Conservation (phyloP, 2,329 filamentous ascomycete species). For the Hysterium pulicare region DNA sequence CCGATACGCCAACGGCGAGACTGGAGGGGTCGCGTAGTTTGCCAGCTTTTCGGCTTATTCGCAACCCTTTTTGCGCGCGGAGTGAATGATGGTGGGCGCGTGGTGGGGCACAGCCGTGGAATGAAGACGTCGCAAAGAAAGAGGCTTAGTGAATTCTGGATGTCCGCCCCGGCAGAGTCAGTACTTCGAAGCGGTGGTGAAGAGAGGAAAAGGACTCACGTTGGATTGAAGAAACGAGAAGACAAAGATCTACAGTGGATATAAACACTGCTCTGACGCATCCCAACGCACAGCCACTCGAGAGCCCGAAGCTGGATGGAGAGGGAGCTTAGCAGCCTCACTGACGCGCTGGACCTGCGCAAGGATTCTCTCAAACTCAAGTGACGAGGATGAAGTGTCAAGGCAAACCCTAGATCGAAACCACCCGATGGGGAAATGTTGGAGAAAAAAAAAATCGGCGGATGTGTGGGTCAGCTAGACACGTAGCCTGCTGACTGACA, state of each 20-base stretch:
- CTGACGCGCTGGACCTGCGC: slow-evolving; percentile 24
- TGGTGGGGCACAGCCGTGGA: slow-evolving; percentile 5
- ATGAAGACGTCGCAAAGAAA: slow-evolving; percentile 8
- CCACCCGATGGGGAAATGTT: slow-evolving; percentile 34
- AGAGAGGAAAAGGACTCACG: slow-evolving; percentile 20
- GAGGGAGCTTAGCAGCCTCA: slow-evolving; percentile 35
- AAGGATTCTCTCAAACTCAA: slow-evolving; percentile 37
- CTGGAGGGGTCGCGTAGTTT: slow-evolving; percentile 59
- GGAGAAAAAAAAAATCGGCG: slow-evolving; percentile 29
- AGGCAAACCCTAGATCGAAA: slow-evolving; percentile 6
- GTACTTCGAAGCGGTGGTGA: slow-evolving; percentile 8
- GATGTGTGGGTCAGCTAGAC: slow-evolving; percentile 23
- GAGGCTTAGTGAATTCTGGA: slow-evolving; percentile 12
- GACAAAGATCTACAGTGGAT: slow-evolving; percentile 31
- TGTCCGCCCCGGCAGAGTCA: slow-evolving; percentile 9
- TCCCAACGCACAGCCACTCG: slow-evolving; percentile 33
- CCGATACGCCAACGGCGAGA: slow-evolving; percentile 65
- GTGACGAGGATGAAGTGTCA: slow-evolving; percentile 32
- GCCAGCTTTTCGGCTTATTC: slow-evolving; percentile 58
- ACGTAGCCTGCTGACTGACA: slow-evolving; percentile 29
- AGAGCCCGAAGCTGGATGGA: slow-evolving; percentile 30
- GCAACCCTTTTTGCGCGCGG: slow-evolving; percentile 12
- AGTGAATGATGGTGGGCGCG: neutral
- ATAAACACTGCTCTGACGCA: slow-evolving; percentile 35
- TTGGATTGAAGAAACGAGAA: slow-evolving; percentile 24